A percentile compares a stretch with the other conserved stretches of the same genome.
phyloP scores from a whole-genome alignment of 2,329 filamentous ascomycete species.

The Hawksworthiomyces lignivorus region DNA sequence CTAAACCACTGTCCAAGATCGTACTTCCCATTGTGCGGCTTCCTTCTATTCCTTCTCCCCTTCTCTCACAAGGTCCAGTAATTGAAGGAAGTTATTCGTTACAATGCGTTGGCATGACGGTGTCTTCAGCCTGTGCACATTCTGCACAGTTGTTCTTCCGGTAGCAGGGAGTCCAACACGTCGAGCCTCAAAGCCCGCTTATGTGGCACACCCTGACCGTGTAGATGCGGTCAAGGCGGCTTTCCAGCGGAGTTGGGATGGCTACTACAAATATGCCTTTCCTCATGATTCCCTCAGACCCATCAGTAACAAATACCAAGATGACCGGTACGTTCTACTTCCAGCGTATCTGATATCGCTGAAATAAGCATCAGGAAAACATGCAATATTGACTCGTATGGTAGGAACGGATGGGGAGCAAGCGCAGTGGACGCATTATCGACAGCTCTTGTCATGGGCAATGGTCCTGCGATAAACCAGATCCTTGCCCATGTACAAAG shows the following conservation, averaged over 20 bases:
- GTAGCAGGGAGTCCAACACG: conserved; percentile 7
- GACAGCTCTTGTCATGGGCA: conserved; percentile 71
- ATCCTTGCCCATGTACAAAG: conserved; percentile 64
- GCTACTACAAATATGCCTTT: conserved; percentile 67
- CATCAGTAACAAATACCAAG: conserved; percentile 53
- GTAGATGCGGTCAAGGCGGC: conserved; percentile 58
- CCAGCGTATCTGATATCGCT: too few species aligned
- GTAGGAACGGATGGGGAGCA: conserved; percentile 79
- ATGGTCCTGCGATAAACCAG: conserved; percentile 56
- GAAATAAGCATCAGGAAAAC: too few species aligned
- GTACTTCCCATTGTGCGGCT: too few species aligned
- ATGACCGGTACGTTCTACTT: conserved; percentile 55
- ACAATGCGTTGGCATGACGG: conserved; percentile 8
- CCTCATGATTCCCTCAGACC: conserved; percentile 70
- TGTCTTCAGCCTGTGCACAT: conserved; percentile 1
- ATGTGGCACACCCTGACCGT: conserved; percentile 30
- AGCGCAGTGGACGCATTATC: conserved; percentile 74
- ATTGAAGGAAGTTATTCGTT: too few species aligned
- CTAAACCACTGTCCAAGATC: too few species aligned
- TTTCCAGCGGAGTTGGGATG: conserved; percentile 64
- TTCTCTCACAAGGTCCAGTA: too few species aligned
- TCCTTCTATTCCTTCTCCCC: neutral
- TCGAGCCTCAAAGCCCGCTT: conserved; percentile 10
- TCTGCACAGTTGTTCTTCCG: conserved; percentile 7
- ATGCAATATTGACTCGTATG: too few species aligned